Percentiles rank a stretch among this genome's conserved stretches.
Evolutionary conservation across 257 asterid genomes (phyloP).

Genomic region (Jacaranda copaia): DNA sequence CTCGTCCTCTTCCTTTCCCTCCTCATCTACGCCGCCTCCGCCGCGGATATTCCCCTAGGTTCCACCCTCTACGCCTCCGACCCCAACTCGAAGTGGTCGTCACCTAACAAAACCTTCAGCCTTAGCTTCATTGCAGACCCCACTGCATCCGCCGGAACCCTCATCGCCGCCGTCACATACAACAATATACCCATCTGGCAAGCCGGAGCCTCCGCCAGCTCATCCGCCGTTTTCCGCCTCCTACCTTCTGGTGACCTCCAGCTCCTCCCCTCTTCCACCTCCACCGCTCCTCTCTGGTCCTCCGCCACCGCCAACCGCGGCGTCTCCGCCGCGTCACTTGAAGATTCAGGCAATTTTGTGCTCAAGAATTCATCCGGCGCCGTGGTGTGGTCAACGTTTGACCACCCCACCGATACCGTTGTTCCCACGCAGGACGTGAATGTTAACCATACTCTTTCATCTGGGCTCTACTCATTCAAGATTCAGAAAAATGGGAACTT

Average conservation of each 20-base stretch:
- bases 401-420: conserved; percentile 72
- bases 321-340: conserved; percentile 50
- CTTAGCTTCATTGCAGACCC: conserved; percentile 45
- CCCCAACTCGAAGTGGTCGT: conserved; percentile 48
- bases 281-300: conserved; percentile 57
- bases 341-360: conserved; percentile 55
- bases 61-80: conserved; percentile 56
- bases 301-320: conserved; percentile 51
- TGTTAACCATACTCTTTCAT: conserved; percentile 41
- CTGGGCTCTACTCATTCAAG: conserved; percentile 65
- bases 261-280: conserved; percentile 53
- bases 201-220: conserved; percentile 39
- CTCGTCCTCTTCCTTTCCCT: conserved; percentile 26
- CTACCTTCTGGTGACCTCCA: conserved; percentile 57
- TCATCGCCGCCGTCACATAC: conserved; percentile 50
- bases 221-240: conserved; percentile 56
- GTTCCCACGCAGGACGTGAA: conserved; percentile 66
- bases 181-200: conserved; percentile 49
- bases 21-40: conserved; percentile 38
- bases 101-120: conserved; percentile 51
- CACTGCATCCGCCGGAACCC: conserved; percentile 39
- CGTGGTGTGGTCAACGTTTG: conserved; percentile 73
- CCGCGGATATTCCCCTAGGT: conserved; percentile 51
- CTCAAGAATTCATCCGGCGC: conserved; percentile 63
- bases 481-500: conserved; percentile 58